These are phyloP conservation scores for Claviceps sp. DNA, from an alignment of 2,329 filamentous ascomycete genomes.

Conservation along the genomic window DNA sequence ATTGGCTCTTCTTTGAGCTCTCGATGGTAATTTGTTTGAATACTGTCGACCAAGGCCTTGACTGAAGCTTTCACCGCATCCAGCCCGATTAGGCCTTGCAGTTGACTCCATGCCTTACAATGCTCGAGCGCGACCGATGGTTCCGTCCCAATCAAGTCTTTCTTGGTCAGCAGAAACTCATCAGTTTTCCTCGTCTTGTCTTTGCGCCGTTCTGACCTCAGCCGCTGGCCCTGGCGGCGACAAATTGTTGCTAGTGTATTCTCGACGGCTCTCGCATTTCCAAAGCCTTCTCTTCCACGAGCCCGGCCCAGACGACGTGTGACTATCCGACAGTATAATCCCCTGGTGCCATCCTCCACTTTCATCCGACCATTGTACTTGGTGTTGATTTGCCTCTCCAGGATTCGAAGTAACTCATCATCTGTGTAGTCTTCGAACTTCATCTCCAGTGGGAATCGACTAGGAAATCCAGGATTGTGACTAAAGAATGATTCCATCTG, in stretches of 20 bases:
- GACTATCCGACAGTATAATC: constrained; percentile 52
- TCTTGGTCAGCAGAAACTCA: constrained; percentile 45
- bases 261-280: constrained; percentile 57
- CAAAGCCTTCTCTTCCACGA: constrained; percentile 54
- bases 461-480: constrained; percentile 58
- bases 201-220: constrained; percentile 32
- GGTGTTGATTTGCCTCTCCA: constrained; percentile 38
- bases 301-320: constrained; percentile 46
- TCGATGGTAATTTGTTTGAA: constrained; percentile 51
- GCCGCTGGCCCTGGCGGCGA: constrained; percentile 5
- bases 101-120: constrained; percentile 41
- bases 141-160: constrained; percentile 61
- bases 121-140: constrained; percentile 37
- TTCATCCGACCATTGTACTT: constrained; percentile 43
- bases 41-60: constrained; percentile 40
- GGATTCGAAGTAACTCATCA: constrained; percentile 47
- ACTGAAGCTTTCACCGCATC: constrained; percentile 49
- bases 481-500: constrained; percentile 67
- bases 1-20: constrained; percentile 48
- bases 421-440: constrained; percentile 59
- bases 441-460: constrained; percentile 52
- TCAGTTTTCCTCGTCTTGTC: constrained; percentile 37
- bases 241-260: constrained; percentile 42
- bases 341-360: constrained; percentile 42
- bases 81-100: constrained; percentile 48